Percentiles rank a stretch among this genome's conserved stretches.
These are phyloP conservation scores for Helotiales sp. DNA, from an alignment of 2,329 filamentous ascomycete species.

Conservation along the genomic window DNA sequence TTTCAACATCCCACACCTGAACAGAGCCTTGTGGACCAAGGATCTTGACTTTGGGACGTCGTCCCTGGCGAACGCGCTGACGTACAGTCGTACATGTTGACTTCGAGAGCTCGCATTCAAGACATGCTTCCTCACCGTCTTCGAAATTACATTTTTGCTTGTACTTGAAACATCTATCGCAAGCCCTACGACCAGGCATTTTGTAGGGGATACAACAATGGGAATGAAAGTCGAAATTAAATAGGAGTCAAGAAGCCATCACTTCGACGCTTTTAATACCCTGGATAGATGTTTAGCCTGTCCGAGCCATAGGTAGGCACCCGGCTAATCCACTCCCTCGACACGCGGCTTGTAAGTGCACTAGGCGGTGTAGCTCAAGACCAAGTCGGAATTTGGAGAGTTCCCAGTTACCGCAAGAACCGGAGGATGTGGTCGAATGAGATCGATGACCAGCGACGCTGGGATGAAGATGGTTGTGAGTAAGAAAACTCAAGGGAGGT, in stretches of 20 bases:
- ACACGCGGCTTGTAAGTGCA: neutral
- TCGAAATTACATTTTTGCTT: constrained; percentile 5
- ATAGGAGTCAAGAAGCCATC: neutral
- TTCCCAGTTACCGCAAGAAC: too few species aligned
- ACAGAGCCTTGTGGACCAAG: neutral
- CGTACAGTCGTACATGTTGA: neutral
- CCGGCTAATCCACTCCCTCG: neutral
- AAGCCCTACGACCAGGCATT: constrained; percentile 1
- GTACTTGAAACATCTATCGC: constrained; percentile 7
- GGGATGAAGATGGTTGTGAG: too few species aligned
- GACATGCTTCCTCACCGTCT: neutral
- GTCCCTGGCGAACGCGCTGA: neutral
- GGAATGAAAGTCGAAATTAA: too few species aligned
- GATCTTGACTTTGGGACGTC: constrained; percentile 1
- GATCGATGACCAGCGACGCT: too few species aligned
- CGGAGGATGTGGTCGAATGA: too few species aligned
- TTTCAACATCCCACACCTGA: neutral
- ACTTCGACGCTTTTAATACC: neutral
- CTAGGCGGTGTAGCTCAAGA: neutral
- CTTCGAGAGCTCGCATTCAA: constrained; percentile 1
- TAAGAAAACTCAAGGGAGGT: too few species aligned
- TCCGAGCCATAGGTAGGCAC: neutral
- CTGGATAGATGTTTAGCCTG: neutral
- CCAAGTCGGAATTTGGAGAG: too few species aligned
- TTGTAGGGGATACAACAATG: too few species aligned